Conservation (phyloP, 2,329 filamentous ascomycete genomes). For the Pseudogymnoascus destructans region DNA sequence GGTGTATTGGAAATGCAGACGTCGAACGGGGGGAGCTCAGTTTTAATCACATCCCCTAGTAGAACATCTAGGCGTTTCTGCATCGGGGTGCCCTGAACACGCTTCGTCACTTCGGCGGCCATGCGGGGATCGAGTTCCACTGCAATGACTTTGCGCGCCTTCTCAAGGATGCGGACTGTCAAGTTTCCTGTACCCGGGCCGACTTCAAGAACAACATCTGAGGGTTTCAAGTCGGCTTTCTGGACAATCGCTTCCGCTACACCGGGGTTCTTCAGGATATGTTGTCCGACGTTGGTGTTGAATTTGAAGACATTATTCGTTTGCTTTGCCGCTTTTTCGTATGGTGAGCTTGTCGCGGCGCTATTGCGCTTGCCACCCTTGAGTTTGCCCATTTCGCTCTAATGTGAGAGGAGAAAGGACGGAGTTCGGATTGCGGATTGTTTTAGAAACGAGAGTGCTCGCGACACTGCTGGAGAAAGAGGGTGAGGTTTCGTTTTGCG, state of each 20-base stretch:
- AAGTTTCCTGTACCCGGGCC: slow-evolving; percentile 83
- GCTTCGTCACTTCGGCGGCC: slow-evolving; percentile 88
- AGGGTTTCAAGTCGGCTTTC: slow-evolving; percentile 83
- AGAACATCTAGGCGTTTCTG: slow-evolving; percentile 78
- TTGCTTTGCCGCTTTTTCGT: slow-evolving; percentile 22
- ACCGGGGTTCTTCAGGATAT: slow-evolving; percentile 87
- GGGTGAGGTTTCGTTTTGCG: not conserved
- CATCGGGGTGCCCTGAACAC: slow-evolving; percentile 78
- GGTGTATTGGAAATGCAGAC: slow-evolving; percentile 62
- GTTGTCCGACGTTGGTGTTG: slow-evolving; percentile 75
- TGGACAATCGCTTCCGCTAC: slow-evolving; percentile 70
- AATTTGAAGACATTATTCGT: slow-evolving; percentile 90
- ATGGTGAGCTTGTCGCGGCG: slow-evolving; percentile 18
- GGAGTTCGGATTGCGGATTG: not conserved
- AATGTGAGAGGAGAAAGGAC: not conserved
- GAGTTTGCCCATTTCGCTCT: slow-evolving; percentile 24
- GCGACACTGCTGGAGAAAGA: not conserved
- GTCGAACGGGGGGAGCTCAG: slow-evolving; percentile 57
- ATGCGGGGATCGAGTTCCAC: slow-evolving; percentile 93
- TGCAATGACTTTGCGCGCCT: slow-evolving; percentile 67
- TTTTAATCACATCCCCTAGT: slow-evolving; percentile 88
- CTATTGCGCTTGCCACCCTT: slow-evolving; percentile 25
- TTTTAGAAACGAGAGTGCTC: not conserved
- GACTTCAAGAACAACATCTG: slow-evolving; percentile 81
- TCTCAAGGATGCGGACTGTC: slow-evolving; percentile 78